Percentiles rank a stretch among this genome's conserved stretches.
Conservation (phyloP, 768 basidiomycete species). For the Leccinum incarnatum region DNA sequence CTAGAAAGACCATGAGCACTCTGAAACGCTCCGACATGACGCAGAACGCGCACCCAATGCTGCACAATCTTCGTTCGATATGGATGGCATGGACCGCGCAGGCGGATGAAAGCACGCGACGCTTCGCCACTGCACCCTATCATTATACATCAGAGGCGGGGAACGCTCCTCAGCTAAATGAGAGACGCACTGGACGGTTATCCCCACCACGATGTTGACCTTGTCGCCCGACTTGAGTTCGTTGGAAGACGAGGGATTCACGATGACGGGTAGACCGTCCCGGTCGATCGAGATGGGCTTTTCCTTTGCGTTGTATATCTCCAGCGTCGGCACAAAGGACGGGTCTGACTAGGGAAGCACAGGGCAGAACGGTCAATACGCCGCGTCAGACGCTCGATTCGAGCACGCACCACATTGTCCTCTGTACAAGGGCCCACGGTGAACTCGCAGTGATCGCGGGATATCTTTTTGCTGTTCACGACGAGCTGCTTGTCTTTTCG, state of each 20-base stretch:
- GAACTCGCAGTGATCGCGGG: constrained; percentile 58
- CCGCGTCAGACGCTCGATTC: background rate
- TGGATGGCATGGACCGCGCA: constrained; percentile 33
- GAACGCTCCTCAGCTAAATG: too few relatives aligned
- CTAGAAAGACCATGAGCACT: constrained; percentile 23
- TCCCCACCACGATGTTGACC: constrained; percentile 43
- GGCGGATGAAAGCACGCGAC: constrained; percentile 48
- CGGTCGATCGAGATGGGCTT: constrained; percentile 46
- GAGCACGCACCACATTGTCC: constrained; percentile 52
- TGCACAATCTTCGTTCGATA: constrained; percentile 44
- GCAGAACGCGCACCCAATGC: constrained; percentile 47
- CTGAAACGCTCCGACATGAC: background rate
- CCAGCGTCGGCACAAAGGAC: constrained; percentile 44
- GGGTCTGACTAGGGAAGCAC: constrained; percentile 45
- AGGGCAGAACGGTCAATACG: background rate
- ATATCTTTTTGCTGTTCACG: constrained; percentile 63
- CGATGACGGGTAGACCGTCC: constrained; percentile 26
- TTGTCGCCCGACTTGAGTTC: constrained; percentile 55
- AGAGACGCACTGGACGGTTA: constrained; percentile 44
- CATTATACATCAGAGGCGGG: constrained; percentile 2
- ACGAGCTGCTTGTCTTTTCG: constrained; percentile 52
- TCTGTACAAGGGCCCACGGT: constrained; percentile 48
- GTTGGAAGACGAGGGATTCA: constrained; percentile 38
- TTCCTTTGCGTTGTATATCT: constrained; percentile 46
- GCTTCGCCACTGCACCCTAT: constrained; percentile 50